phyloP scores from a whole-genome alignment of 345 rosid species.

The Lagerstroemia speciosa region DNA sequence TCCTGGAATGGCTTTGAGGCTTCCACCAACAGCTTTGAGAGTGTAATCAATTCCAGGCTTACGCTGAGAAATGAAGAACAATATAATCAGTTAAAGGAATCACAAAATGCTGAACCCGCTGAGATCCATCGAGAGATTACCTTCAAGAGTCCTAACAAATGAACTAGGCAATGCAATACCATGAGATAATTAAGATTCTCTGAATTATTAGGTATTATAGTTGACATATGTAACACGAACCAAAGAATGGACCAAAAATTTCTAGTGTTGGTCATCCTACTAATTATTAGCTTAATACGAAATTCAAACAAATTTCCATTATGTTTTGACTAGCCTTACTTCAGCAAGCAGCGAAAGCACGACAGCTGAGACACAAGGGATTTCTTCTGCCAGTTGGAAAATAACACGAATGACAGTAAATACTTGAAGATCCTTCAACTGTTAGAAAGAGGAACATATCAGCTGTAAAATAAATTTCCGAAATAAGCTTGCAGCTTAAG shows the following conservation, averaged over 20 bases:
- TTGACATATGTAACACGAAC: too few relatives aligned
- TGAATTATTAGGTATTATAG: too few relatives aligned
- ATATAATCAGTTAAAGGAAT: neutral
- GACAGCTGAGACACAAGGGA: constrained; percentile 96
- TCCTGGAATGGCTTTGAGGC: constrained; percentile 94
- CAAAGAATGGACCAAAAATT: neutral
- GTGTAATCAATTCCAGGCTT: constrained; percentile 92
- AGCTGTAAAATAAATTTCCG: neutral
- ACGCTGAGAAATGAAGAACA: constrained; percentile 43
- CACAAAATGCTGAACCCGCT: too few relatives aligned
- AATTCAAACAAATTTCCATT: neutral
- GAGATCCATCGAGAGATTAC: neutral
- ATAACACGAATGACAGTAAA: constrained; percentile 88
- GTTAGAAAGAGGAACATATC: constrained; percentile 10
- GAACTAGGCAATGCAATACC: too few relatives aligned
- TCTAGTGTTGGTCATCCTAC: neutral
- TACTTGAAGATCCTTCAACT: constrained; percentile 98
- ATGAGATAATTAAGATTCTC: too few relatives aligned
- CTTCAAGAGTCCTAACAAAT: neutral
- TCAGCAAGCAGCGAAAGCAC: constrained; percentile 94
- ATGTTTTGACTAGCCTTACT: constrained; percentile 24
- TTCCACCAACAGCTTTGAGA: constrained; percentile 97
- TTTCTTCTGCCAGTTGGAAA: constrained; percentile 96
- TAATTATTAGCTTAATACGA: neutral
- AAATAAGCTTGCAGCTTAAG: neutral